Conservation (phyloP, 768 basidiomycete species). For the Myochromella boudieri region DNA sequence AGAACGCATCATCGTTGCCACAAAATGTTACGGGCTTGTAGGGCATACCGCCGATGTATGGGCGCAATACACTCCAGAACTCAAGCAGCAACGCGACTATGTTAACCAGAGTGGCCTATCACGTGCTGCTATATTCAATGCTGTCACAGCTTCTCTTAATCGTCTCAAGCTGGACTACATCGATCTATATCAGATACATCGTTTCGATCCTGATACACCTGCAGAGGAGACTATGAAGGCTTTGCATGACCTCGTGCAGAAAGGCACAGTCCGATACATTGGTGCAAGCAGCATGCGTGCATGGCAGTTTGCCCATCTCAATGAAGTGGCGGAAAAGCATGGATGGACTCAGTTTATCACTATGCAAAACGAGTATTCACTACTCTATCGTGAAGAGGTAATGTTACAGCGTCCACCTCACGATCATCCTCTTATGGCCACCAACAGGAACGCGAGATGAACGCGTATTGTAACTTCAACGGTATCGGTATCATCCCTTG, state of each 20-base stretch:
- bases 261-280: slow-evolving; percentile 46
- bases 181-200: slow-evolving; percentile 40
- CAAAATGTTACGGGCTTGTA: slow-evolving; percentile 13
- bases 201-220: slow-evolving; percentile 32
- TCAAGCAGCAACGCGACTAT: slow-evolving; percentile 14
- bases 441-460: slow-evolving; percentile 43
- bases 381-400: slow-evolving; percentile 53
- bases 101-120: slow-evolving; percentile 18
- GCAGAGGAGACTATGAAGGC: slow-evolving; percentile 45
- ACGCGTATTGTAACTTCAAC: slow-evolving; percentile 42
- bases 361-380: slow-evolving; percentile 53
- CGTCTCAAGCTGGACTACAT: slow-evolving; percentile 29
- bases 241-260: slow-evolving; percentile 41
- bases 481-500: slow-evolving; percentile 55
- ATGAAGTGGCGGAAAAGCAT: slow-evolving; percentile 39
- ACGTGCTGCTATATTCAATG: slow-evolving; percentile 29
- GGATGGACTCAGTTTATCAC: slow-evolving; percentile 54
- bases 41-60: slow-evolving; percentile 1
- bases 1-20: slow-evolving; percentile 13
- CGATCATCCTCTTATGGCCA: not conserved
- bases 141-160: slow-evolving; percentile 26
- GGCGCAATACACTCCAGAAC: not conserved
- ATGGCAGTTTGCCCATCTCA: slow-evolving; percentile 45
- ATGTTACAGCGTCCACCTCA: not conserved
- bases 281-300: slow-evolving; percentile 44